These are phyloP conservation scores for Emydomyces testavorans DNA, from an alignment of 2,329 filamentous ascomycete species.

Conservation along the genomic window DNA sequence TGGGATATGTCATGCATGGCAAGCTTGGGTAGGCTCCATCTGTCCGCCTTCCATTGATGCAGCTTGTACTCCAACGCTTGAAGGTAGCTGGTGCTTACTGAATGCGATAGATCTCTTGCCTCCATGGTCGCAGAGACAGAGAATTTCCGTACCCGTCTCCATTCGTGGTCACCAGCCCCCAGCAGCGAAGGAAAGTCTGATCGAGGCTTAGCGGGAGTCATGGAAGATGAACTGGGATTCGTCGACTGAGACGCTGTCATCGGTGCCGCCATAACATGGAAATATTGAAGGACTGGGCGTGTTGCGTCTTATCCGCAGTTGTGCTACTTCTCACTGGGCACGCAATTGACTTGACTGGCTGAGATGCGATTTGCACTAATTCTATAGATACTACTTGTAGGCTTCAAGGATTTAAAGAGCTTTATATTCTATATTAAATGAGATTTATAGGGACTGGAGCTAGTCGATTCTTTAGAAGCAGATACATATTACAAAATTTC, in stretches of 20 bases:
- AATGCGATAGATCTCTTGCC: constrained; percentile 34
- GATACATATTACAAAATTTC: too few relatives aligned
- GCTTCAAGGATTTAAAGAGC: too few relatives aligned
- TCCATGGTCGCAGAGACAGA: constrained; percentile 41
- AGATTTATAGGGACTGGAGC: too few relatives aligned
- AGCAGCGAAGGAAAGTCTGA: constrained; percentile 29
- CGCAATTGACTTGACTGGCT: too few relatives aligned
- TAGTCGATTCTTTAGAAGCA: too few relatives aligned
- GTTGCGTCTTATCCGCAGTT: too few relatives aligned
- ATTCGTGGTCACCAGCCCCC: constrained; percentile 42
- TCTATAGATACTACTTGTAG: too few relatives aligned
- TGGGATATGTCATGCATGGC: constrained; percentile 67
- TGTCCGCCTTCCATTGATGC: not conserved
- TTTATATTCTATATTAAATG: too few relatives aligned
- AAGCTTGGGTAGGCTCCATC: constrained; percentile 46
- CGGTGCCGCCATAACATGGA: not conserved
- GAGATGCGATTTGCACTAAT: too few relatives aligned
- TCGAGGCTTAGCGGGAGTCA: constrained; percentile 39
- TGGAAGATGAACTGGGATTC: constrained; percentile 48
- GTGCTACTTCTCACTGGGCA: too few relatives aligned
- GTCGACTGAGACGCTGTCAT: constrained; percentile 33
- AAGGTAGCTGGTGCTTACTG: constrained; percentile 11
- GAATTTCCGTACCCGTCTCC: constrained; percentile 32
- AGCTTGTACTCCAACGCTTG: not conserved
- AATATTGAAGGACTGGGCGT: too few relatives aligned